Percentiles rank a stretch among this genome's conserved stretches.
Conservation (phyloP, 768 basidiomycete genomes). For the Tulasnella sp. region DNA sequence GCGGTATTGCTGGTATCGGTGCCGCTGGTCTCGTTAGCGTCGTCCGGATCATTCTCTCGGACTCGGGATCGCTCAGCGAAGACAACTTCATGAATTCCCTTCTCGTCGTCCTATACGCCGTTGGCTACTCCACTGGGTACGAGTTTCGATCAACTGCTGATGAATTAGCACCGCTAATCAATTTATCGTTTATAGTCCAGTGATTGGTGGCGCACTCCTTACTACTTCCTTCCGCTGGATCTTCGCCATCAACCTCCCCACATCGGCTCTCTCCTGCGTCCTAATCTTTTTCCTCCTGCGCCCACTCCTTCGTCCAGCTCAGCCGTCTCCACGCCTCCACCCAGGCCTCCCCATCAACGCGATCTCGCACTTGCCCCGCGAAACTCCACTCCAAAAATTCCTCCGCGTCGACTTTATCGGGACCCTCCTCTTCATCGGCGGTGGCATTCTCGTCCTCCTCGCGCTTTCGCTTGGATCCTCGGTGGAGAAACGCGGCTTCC, state of each 20-base stretch:
- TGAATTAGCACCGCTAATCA: neutral
- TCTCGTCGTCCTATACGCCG: constrained; percentile 45
- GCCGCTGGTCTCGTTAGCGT: constrained; percentile 32
- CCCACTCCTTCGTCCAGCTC: constrained; percentile 26
- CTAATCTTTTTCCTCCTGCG: constrained; percentile 47
- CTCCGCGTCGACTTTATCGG: constrained; percentile 49
- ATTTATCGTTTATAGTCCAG: constrained; percentile 39
- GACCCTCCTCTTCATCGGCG: constrained; percentile 44
- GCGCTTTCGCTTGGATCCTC: constrained; percentile 52
- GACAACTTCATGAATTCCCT: constrained; percentile 46
- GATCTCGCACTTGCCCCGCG: constrained; percentile 10
- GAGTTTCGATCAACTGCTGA: neutral
- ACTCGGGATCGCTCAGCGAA: constrained; percentile 44
- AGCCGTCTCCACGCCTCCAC: constrained; percentile 26
- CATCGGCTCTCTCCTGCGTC: constrained; percentile 40
- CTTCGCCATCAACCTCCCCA: constrained; percentile 55
- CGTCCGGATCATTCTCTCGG: constrained; percentile 46
- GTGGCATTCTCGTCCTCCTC: constrained; percentile 48
- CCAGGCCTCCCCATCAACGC: constrained; percentile 23
- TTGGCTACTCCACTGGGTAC: constrained; percentile 39
- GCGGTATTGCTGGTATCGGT: constrained; percentile 39
- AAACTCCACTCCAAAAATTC: constrained; percentile 35
- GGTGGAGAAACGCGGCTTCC: constrained; percentile 42
- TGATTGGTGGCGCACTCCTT: constrained; percentile 46
- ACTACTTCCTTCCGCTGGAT: constrained; percentile 50